phyloP scores from a whole-genome alignment of 108 stramenopile species.

The Cyclotella atomus region DNA sequence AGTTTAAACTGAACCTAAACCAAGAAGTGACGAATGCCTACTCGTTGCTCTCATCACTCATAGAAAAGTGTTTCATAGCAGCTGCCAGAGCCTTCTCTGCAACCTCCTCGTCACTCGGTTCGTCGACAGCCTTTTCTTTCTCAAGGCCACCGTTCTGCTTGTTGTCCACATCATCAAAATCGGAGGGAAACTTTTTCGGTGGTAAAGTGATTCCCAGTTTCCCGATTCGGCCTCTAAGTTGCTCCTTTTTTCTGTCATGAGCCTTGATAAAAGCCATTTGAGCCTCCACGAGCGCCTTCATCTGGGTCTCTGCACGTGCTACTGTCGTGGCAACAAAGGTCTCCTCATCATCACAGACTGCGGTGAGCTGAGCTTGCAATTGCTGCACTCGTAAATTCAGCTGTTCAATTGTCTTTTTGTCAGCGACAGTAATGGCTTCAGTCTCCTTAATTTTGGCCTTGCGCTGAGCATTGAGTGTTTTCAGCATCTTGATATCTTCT shows the following conservation, averaged over 20 bases:
- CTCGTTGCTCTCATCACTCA: neutral
- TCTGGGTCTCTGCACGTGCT: slow-evolving; percentile 25
- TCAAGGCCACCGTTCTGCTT: slow-evolving; percentile 1
- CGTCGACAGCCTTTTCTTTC: slow-evolving; percentile 4
- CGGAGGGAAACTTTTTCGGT: slow-evolving; percentile 24
- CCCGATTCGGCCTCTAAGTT: slow-evolving; percentile 13
- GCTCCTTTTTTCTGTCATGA: slow-evolving; percentile 36
- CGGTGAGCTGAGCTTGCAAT: slow-evolving; percentile 21
- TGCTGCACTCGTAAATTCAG: slow-evolving; percentile 23
- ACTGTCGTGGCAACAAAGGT: slow-evolving; percentile 24
- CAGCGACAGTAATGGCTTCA: slow-evolving; percentile 25
- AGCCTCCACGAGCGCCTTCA: slow-evolving; percentile 27
- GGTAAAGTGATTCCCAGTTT: slow-evolving; percentile 29
- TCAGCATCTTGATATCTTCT: slow-evolving; percentile 25
- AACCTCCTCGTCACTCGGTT: slow-evolving; percentile 33
- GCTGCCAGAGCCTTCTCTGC: slow-evolving; percentile 38
- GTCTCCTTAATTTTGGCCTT: slow-evolving; percentile 38
- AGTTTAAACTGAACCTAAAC: no score
- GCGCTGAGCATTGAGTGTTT: slow-evolving; percentile 14
- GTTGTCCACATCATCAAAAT: slow-evolving; percentile 1
- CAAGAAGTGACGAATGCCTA: no score
- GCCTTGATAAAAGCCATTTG: slow-evolving; percentile 31
- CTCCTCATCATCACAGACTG: slow-evolving; percentile 36
- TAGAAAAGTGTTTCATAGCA: slow-evolving; percentile 27
- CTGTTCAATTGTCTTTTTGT: slow-evolving; percentile 28